Percentiles rank a stretch among this genome's conserved stretches.
Conservation (phyloP, 306 rosid species). For the Clitoria ternatea region DNA sequence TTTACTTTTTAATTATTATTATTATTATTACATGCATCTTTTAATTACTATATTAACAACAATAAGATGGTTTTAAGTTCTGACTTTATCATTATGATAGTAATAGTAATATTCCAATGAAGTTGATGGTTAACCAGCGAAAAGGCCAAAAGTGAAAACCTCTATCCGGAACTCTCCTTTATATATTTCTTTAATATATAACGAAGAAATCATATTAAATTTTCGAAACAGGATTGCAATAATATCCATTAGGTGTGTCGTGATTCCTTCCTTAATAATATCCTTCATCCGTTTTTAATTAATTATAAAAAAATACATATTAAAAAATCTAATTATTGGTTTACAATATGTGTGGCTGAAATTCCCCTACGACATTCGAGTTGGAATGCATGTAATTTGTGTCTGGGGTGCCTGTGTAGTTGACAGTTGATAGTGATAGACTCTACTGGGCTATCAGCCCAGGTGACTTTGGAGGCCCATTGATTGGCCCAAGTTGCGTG, state of each 20-base stretch:
- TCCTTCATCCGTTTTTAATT: too few relatives aligned
- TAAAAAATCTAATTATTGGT: too few relatives aligned
- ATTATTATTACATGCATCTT: not conserved
- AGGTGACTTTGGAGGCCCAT: not conserved
- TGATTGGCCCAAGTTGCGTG: not conserved
- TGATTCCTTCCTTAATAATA: too few relatives aligned
- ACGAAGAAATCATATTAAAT: too few relatives aligned
- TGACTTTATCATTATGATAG: not conserved
- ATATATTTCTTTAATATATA: not conserved
- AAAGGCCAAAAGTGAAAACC: not conserved
- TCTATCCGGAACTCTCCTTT: not conserved
- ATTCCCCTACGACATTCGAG: not conserved
- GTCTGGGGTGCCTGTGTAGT: not conserved
- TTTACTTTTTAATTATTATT: not conserved
- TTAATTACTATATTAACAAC: not conserved
- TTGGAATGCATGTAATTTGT: not conserved
- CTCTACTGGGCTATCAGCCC: not conserved
- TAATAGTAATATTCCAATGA: not conserved
- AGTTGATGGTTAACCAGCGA: slow-evolving; percentile 3
- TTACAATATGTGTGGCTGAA: not conserved
- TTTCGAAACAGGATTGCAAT: too few relatives aligned
- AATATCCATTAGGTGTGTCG: too few relatives aligned
- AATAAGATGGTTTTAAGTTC: too few relatives aligned
- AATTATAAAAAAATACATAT: too few relatives aligned
- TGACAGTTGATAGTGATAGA: not conserved